phyloP scores from a whole-genome alignment of 179 eudicot genomes.

The Silene vulgaris region DNA sequence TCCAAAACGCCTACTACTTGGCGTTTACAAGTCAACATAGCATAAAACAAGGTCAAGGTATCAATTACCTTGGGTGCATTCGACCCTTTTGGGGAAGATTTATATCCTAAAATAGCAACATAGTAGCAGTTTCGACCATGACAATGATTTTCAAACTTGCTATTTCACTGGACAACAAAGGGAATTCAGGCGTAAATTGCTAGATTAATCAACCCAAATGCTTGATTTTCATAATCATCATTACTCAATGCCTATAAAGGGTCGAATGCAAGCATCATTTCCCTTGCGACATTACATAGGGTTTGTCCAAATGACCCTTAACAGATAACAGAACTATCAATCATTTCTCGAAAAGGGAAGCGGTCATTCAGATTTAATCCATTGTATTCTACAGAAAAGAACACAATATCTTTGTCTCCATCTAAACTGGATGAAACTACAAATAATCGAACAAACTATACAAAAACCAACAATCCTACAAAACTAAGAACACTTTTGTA shows the following conservation, averaged over 20 bases:
- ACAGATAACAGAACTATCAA: not conserved
- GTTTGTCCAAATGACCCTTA: not conserved
- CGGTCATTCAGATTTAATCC: not conserved
- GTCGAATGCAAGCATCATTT: not conserved
- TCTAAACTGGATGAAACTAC: not conserved
- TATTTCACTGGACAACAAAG: not conserved
- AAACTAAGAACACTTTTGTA: not conserved
- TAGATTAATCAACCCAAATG: not conserved
- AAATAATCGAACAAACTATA: not conserved
- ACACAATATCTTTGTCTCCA: not conserved
- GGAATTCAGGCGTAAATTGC: not conserved
- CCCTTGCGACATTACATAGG: not conserved
- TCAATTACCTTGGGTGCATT: not conserved
- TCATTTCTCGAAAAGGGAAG: too few relatives aligned
- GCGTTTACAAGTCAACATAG: not conserved
- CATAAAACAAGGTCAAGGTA: not conserved
- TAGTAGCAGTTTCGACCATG: not conserved
- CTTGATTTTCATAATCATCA: not conserved
- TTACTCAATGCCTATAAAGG: not conserved
- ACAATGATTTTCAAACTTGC: not conserved
- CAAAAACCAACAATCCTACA: not conserved
- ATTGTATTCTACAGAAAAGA: not conserved
- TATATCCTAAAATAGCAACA: constrained; percentile 1
- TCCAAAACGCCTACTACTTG: not conserved
- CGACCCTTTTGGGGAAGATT: not conserved